Percentiles rank a stretch among this genome's conserved stretches.
Conservation (phyloP, 768 basidiomycete genomes). For the Serendipita indica region DNA sequence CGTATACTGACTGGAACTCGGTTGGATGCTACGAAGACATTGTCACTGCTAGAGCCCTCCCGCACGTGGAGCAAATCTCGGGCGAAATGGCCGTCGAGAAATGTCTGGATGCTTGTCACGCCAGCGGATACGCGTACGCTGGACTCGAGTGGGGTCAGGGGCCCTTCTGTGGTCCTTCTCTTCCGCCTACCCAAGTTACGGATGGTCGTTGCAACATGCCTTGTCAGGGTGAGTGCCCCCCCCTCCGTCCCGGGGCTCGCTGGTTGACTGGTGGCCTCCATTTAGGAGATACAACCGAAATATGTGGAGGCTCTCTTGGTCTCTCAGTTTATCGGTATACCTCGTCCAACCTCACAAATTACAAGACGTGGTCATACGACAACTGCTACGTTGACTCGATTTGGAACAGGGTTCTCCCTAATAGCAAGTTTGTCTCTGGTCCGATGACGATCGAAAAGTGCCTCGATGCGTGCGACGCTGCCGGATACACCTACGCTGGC, state of each 20-base stretch:
- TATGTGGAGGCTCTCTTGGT: too few species aligned
- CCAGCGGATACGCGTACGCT: slow-evolving; percentile 29
- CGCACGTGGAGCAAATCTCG: not conserved
- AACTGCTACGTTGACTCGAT: not conserved
- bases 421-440: too few species aligned
- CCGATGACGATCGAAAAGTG: not conserved
- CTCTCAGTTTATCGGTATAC: too few species aligned
- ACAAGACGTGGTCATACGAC: not conserved
- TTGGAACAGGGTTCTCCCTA: not conserved
- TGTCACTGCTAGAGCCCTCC: not conserved
- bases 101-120: slow-evolving; percentile 49
- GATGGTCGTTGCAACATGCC: slow-evolving; percentile 52
- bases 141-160: slow-evolving; percentile 32
- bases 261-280: too few species aligned
- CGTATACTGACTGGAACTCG: not conserved
- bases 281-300: too few species aligned
- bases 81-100: slow-evolving; percentile 32
- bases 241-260: too few species aligned
- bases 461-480: not conserved
- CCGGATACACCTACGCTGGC: slow-evolving; percentile 9
- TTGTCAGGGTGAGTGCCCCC: slow-evolving; percentile 44
- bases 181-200: slow-evolving; percentile 15
- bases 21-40: not conserved
- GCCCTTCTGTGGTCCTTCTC: slow-evolving; percentile 25
- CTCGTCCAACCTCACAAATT: too few species aligned